These are phyloP conservation scores for peach (Prunus persica) DNA, from an alignment of 306 rosid species.

Conservation along the genomic window Prunus_persica_NCBIv2 NC_034015.1:11470001-11470500, in stretches of 20 bases:
- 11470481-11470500: no score
- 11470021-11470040: no score
- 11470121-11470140: neutral
- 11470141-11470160: neutral
- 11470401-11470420: neutral
- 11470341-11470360: constrained; percentile 16
- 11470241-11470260: neutral
- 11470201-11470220: constrained; percentile 1
- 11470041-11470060: no score
- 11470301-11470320: constrained; percentile 5
- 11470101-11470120: neutral
- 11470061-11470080: no score
- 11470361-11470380: neutral
- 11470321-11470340: constrained; percentile 12
- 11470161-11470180: neutral
- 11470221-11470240: neutral
- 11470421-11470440: no score
- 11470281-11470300: neutral
- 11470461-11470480: no score
- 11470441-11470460: no score
- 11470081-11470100: no score
- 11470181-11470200: neutral
- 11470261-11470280: neutral
- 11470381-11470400: neutral
- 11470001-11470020: no score